These are phyloP conservation scores for Boletus subluridellus DNA, from an alignment of 1,284 basidiomycete genomes.

Conservation along the genomic window DNA sequence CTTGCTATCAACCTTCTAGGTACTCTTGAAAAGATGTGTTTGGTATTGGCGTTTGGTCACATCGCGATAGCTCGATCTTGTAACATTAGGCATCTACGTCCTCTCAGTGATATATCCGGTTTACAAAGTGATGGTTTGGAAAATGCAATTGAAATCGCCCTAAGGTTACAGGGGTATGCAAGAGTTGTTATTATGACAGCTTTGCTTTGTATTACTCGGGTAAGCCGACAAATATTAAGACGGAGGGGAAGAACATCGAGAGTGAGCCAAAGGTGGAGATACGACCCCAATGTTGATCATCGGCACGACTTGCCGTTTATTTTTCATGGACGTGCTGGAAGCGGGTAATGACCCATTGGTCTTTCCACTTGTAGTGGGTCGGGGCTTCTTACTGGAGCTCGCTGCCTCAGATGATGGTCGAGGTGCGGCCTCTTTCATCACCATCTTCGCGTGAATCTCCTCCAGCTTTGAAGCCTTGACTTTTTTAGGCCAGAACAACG, in stretches of 20 bases:
- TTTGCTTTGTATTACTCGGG: constrained; percentile 25
- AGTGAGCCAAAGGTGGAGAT: constrained; percentile 7
- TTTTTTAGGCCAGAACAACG: constrained; percentile 96
- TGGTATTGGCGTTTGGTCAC: not conserved
- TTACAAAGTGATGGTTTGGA: constrained; percentile 14
- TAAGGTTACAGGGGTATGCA: constrained; percentile 27
- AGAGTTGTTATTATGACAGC: constrained; percentile 28
- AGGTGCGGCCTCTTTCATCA: constrained; percentile 71
- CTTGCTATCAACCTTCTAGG: constrained; percentile 5
- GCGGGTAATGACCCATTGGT: constrained; percentile 43
- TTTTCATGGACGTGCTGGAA: constrained; percentile 33
- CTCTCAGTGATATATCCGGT: constrained; percentile 18
- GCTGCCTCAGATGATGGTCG: constrained; percentile 42
- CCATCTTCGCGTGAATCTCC: constrained; percentile 92
- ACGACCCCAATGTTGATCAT: constrained; percentile 18
- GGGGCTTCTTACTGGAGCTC: constrained; percentile 51
- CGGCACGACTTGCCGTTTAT: constrained; percentile 34
- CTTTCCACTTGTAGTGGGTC: constrained; percentile 47
- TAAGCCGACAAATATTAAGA: constrained; percentile 24
- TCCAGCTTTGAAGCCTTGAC: constrained; percentile 88
- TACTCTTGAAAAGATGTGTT: constrained; percentile 12
- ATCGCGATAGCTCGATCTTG: constrained; percentile 20
- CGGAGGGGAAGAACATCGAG: constrained; percentile 7
- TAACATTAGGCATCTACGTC: constrained; percentile 24
- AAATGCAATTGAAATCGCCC: constrained; percentile 16